These are phyloP conservation scores for Vicia villosa DNA, from an alignment of 306 rosid genomes.

Conservation along the genomic window DNA sequence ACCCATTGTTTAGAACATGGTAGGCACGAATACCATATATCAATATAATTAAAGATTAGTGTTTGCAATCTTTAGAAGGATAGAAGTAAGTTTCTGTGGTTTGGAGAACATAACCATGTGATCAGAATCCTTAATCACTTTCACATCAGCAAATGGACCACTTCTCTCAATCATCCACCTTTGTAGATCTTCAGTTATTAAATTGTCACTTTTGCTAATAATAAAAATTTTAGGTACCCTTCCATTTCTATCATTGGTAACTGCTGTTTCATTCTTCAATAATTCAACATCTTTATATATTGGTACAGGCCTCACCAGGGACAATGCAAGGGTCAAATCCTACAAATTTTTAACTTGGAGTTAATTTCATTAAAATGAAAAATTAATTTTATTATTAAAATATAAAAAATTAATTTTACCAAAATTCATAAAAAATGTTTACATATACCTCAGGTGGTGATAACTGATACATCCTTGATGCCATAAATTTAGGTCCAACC, in stretches of 20 bases:
- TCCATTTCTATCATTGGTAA: slow-evolving; percentile 41
- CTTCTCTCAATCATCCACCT: slow-evolving; percentile 42
- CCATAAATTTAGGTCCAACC: too few relatives aligned
- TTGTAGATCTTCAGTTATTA: slow-evolving; percentile 3
- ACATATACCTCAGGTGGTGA: not conserved
- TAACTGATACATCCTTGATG: too few relatives aligned
- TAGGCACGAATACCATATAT: not conserved
- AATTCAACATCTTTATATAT: not conserved
- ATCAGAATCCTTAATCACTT: slow-evolving; percentile 39
- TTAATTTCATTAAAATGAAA: not conserved
- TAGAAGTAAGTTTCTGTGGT: slow-evolving; percentile 29
- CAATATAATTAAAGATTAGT: not conserved
- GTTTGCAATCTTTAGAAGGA: slow-evolving; percentile 34
- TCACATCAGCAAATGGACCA: slow-evolving; percentile 39
- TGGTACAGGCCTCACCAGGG: slow-evolving; percentile 34
- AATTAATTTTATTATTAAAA: too few relatives aligned
- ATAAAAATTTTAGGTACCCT: slow-evolving; percentile 42
- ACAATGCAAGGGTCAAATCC: slow-evolving; percentile 43
- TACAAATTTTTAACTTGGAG: not conserved
- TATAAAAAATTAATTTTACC: too few relatives aligned
- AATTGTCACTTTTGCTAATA: slow-evolving; percentile 31
- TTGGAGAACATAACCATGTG: slow-evolving; percentile 55
- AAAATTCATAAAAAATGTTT: too few relatives aligned
- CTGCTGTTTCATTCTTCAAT: slow-evolving; percentile 17
- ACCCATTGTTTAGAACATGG: not conserved